phyloP scores from a whole-genome alignment of 495 filamentous ascomycete species.

The Platismatia glauca region DNA sequence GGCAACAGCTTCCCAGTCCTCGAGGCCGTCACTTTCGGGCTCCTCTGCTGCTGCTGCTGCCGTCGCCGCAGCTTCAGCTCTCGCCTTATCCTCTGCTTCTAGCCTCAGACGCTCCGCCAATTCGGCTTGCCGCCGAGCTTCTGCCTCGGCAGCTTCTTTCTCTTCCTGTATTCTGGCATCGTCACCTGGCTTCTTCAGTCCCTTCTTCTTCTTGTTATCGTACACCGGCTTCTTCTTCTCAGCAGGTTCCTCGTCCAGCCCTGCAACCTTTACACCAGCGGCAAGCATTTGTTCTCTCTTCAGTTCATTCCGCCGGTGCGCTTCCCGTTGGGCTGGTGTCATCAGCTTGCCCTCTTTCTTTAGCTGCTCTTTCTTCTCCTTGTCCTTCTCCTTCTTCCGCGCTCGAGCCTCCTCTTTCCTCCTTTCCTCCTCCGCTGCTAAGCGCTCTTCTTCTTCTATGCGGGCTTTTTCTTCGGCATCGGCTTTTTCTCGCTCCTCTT shows the following conservation, averaged over 20 bases:
- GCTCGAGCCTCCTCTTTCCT: conserved; percentile 65
- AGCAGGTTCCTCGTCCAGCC: conserved; percentile 42
- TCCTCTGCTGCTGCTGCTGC: conserved; percentile 36
- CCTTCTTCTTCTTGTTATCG: conserved; percentile 69
- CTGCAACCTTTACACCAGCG: conserved; percentile 74
- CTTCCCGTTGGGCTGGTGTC: conserved; percentile 88
- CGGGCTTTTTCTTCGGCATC: conserved; percentile 67
- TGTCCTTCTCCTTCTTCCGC: conserved; percentile 88
- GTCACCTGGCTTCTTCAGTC: conserved; percentile 63
- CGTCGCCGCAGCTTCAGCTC: conserved; percentile 48
- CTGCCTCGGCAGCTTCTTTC: conserved; percentile 50
- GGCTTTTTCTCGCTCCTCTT: conserved; percentile 65
- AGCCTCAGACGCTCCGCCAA: conserved; percentile 57
- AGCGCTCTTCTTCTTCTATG: conserved; percentile 57
- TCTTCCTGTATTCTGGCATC: conserved; percentile 50
- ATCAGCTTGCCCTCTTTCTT: conserved; percentile 92
- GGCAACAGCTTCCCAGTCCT: conserved; percentile 84
- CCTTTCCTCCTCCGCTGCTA: conserved; percentile 66
- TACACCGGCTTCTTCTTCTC: conserved; percentile 70
- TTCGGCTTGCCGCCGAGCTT: conserved; percentile 54
- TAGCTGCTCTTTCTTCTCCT: conserved; percentile 87
- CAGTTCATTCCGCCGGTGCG: conserved; percentile 69
- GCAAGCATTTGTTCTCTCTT: conserved; percentile 93
- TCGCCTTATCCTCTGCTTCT: conserved; percentile 56
- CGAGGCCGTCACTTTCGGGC: conserved; percentile 52